phyloP scores from a whole-genome alignment of 352 stramenopile genomes.

The Phytophthora boehmeriae region DNA sequence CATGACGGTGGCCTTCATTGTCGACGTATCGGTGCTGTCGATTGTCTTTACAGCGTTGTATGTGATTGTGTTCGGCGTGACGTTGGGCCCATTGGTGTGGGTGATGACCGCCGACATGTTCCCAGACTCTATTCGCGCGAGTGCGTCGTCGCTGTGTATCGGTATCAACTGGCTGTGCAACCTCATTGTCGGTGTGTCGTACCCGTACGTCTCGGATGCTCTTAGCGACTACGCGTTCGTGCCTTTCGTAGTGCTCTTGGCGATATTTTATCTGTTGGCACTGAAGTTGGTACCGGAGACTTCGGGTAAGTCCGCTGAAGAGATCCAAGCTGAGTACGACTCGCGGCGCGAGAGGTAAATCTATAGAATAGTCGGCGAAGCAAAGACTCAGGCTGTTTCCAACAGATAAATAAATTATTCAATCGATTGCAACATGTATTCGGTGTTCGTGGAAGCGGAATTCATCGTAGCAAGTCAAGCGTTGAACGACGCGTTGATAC shows the following conservation, averaged over 20 bases:
- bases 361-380: too few species aligned
- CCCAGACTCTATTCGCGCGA: conserved; percentile 1
- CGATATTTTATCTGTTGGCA: not conserved
- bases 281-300: conserved; percentile 2
- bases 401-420: too few species aligned
- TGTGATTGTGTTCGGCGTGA: conserved; percentile 2
- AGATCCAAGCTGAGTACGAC: conserved; percentile 3
- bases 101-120: conserved; percentile 6
- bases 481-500: too few species aligned
- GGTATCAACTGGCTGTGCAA: conserved; percentile 4
- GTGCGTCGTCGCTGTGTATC: conserved; percentile 1
- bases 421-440: too few species aligned
- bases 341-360: not conserved
- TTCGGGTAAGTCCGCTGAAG: not conserved
- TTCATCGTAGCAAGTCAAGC: too few species aligned
- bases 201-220: conserved; percentile 3
- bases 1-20: conserved; percentile 1
- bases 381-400: too few species aligned
- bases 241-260: not conserved
- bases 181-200: not conserved
- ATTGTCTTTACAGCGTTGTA: not conserved
- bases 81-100: not conserved
- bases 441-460: too few species aligned
- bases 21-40: conserved; percentile 1
- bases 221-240: not conserved